A percentile compares a stretch with the other conserved stretches of the same genome.
These are phyloP conservation scores for Linnemannia hyalina DNA, from an alignment of 192 early-diverging fungal species.

Conservation along the genomic window DNA sequence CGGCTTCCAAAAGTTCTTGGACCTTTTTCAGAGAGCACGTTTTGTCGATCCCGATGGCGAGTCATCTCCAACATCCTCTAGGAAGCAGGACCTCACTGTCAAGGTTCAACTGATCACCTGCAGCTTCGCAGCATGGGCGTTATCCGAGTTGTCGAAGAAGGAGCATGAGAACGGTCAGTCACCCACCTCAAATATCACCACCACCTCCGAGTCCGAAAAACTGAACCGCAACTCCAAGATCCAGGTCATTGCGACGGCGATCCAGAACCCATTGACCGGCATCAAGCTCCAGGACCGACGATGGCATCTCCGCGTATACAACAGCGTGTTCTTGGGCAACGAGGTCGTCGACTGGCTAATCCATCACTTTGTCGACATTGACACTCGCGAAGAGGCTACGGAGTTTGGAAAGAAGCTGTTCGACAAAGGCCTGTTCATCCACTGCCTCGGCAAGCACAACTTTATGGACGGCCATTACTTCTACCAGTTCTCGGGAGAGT, in stretches of 20 bases:
- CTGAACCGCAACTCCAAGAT: slow-evolving; percentile 57
- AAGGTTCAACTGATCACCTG: slow-evolving; percentile 52
- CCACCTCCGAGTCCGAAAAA: slow-evolving; percentile 18
- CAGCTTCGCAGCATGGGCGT: slow-evolving; percentile 48
- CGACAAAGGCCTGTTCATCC: slow-evolving; percentile 78
- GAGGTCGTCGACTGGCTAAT: slow-evolving; percentile 94
- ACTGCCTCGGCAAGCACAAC: slow-evolving; percentile 68
- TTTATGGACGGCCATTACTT: slow-evolving; percentile 94
- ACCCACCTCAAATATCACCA: background rate
- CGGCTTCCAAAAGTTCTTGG: slow-evolving; percentile 89
- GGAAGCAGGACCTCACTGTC: slow-evolving; percentile 49
- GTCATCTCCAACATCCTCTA: slow-evolving; percentile 29
- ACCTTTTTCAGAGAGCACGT: slow-evolving; percentile 78
- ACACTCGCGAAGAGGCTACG: slow-evolving; percentile 81
- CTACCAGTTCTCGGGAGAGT: slow-evolving; percentile 78
- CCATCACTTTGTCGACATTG: slow-evolving; percentile 78
- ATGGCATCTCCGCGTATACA: slow-evolving; percentile 89
- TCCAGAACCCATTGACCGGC: slow-evolving; percentile 79
- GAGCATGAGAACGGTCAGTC: slow-evolving; percentile 20
- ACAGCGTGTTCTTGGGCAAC: slow-evolving; percentile 80
- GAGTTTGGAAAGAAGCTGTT: slow-evolving; percentile 83
- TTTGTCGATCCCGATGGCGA: slow-evolving; percentile 62
- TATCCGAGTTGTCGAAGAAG: slow-evolving; percentile 37
- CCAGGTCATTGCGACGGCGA: slow-evolving; percentile 71
- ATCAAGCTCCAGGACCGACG: slow-evolving; percentile 79